A percentile compares a stretch with the other conserved stretches of the same genome.
These are phyloP conservation scores for Cryphonectria parasitica DNA, from an alignment of 2,329 filamentous ascomycete species.

Conservation along the genomic window DNA sequence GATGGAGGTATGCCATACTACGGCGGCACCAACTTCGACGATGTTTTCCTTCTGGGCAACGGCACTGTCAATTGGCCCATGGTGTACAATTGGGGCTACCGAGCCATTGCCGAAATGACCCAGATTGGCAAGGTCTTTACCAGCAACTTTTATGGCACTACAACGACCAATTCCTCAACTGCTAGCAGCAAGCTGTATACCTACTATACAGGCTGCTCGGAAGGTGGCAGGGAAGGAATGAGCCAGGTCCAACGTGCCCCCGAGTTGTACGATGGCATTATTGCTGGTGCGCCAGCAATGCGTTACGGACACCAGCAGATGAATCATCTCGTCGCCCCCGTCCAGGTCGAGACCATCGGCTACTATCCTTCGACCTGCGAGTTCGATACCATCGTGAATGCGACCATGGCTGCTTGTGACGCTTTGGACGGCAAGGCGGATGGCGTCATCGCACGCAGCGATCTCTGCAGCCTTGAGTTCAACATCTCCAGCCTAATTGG, in stretches of 20 bases:
- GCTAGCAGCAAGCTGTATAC: conserved; percentile 33
- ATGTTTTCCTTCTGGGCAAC: neutral
- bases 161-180: neutral
- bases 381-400: conserved; percentile 52
- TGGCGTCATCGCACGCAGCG: conserved; percentile 46
- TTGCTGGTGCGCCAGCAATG: conserved; percentile 46
- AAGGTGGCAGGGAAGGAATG: conserved; percentile 57
- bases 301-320: conserved; percentile 46
- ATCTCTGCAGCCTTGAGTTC: conserved; percentile 41
- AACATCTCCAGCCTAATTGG: conserved; percentile 33
- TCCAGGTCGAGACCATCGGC: conserved; percentile 39
- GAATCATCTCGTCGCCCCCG: conserved; percentile 44
- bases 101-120: neutral
- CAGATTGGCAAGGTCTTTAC: neutral
- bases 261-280: conserved; percentile 55
- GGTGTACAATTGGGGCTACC: neutral
- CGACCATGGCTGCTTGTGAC: conserved; percentile 56
- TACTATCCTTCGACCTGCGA: conserved; percentile 45
- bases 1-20: neutral
- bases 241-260: conserved; percentile 52
- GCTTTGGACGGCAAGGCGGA: conserved; percentile 47
- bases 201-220: conserved; percentile 58
- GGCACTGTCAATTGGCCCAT: neutral
- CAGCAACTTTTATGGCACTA: neutral
- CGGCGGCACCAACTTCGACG: neutral